phyloP scores from a whole-genome alignment of 139 green algal species.

The Chlamydomonas sp. region DNA sequence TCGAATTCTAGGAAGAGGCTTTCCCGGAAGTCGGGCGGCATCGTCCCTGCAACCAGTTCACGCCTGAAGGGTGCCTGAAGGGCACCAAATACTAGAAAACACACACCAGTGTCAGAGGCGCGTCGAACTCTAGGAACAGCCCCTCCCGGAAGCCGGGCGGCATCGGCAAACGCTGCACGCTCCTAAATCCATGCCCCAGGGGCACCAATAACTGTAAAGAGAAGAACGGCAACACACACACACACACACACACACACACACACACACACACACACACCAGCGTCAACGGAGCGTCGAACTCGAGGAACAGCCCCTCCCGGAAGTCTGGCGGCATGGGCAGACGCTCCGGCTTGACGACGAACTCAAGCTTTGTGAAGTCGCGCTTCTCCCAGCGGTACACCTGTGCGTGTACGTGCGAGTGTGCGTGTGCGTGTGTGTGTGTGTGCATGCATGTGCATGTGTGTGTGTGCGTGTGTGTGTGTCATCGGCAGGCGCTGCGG shows the following conservation, averaged over 20 bases:
- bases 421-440: not conserved
- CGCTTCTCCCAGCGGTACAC: slow-evolving; percentile 33
- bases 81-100: no score
- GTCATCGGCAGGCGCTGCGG: slow-evolving; percentile 9
- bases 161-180: no score
- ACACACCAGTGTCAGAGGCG: slow-evolving; percentile 14
- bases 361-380: slow-evolving; percentile 28
- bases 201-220: no score
- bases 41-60: no score
- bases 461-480: not conserved
- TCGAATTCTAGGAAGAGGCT: slow-evolving; percentile 21
- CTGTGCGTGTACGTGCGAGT: no score
- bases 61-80: no score
- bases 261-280: no score
- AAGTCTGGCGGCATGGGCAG: slow-evolving; percentile 18
- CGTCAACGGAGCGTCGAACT: slow-evolving; percentile 38
- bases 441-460: not conserved
- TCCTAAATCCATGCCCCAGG: no score
- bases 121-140: slow-evolving; percentile 23
- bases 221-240: no score
- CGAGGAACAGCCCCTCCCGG: slow-evolving; percentile 17
- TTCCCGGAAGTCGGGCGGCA: slow-evolving; percentile 36
- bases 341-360: slow-evolving; percentile 16
- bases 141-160: slow-evolving; percentile 33
- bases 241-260: no score